Base-by-base conservation (phyloP, 306 rosid genomes). In the Macrotyloma uniflorum region DNA sequence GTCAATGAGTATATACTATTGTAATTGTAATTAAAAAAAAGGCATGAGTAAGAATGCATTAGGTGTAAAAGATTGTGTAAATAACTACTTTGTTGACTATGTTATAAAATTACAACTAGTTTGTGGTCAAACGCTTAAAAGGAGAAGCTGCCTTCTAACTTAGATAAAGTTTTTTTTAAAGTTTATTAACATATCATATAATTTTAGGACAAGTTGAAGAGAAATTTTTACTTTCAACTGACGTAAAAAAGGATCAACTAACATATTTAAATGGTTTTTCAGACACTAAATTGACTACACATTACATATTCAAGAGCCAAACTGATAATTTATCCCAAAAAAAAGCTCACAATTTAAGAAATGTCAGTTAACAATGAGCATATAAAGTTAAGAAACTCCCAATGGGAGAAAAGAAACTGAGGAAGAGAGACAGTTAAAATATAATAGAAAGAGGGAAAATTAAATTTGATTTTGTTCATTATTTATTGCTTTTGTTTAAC, bases 61-160 rank as follows among this genome's bases (percentile, higher is more conserved):
- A 57, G 54, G 67, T 38, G 55, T 55, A 72, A 70, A 54, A 53
- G 51, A 35, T 54, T 1, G 51, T 9, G n/a, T 15, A 40, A 38
- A 40, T 10, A 38, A 18, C 67, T 18, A 55, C 24, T 57, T 24
- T 15, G 50, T 59, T 74, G 79, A 74, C 70, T 59, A n/a, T 63
- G 57, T 50, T 75, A 75, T 47, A 30, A 62, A 75, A 75, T 62
- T 63, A 33, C 72, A 36, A 47, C 24, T 76, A 76, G 51, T 13
- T 63, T 64, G 18, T 32, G 14, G 50, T 76, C 72, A 76, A 75
- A 30, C 72, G 22, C 22, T 50, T 24, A 20, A 63, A 63, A 18
- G 2, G n/a, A 20, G 64, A 13, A 15, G 13, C 51, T 75, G 3
- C 49, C 49, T 75, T 47, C 71, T 32, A n/a, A 59, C 70, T 35